Evolutionary conservation across 345 rosid species (phyloP), one percentile per base, ranked within the genome.

Genomic region (Citrus maxima): DNA sequence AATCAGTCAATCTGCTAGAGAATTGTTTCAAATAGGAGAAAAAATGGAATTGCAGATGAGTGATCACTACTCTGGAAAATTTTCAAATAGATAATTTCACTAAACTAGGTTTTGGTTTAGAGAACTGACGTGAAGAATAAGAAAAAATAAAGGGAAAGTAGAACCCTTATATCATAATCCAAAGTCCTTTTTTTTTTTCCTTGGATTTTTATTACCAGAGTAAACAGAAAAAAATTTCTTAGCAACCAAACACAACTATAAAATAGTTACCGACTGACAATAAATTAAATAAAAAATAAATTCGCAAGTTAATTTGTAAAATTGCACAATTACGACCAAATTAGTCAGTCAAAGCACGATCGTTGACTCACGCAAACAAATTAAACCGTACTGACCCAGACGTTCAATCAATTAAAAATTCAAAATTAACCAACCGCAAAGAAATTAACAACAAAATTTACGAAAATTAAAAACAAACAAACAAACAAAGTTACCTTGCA

Each of bases 401-500:
- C 32, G n/a, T 35, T 35, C 32, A 16, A 58, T 58, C 34, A 74
- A 61, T 25, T 61, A 35, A 73, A 13, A 24, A n/a, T 24, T 73
- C 67, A 59, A 16, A 49, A 75, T 62, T 27, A 75, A 42, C 10
- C 27, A 63, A 40, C 42, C 56, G 4, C 34, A 10, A 61, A 7
- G 37, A 73, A 58, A 13, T 32, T 5, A 13, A 56, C 10, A 12
- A 55, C 25, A 56, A 21, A 46, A 46, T 12, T 46, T 46, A 19
- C 37, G 56, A 22, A 13, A 62, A n/a, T 3, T 13, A 49, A 35
- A 51, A 7, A 8, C 18, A 3, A 30, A 35, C 10, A 21, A 38
- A 24, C 24, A 24, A 60, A 32, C 46, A 13, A 62, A 62, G 71
- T 18, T 65, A 80, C 89, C 84, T 86, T 79, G 65, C 37, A 60